Percentiles rank a stretch among this genome's conserved stretches.
Evolutionary conservation across 192 early-diverging fungal genomes (phyloP).

Genomic region (Backusella circina): DNA sequence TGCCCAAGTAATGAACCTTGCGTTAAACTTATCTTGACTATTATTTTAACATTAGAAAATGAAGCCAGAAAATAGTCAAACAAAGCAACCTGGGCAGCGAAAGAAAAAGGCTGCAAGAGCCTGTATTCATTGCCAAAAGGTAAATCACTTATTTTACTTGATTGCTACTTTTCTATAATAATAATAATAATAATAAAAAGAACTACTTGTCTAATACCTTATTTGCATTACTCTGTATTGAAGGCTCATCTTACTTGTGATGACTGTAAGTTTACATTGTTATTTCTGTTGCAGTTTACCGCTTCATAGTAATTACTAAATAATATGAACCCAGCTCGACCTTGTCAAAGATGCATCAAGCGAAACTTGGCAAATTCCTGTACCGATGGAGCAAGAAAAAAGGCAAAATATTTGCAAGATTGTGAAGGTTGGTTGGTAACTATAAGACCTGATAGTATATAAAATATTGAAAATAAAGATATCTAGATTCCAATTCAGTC

Average conservation of each 20-base stretch:
- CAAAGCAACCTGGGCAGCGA: constrained; percentile 2
- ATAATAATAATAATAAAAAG: too few relatives aligned
- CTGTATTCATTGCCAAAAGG: constrained; percentile 71
- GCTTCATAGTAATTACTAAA: not conserved
- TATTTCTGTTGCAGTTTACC: not conserved
- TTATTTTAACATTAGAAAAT: not conserved
- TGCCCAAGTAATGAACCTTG: not conserved
- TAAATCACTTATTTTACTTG: not conserved
- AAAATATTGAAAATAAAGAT: not conserved
- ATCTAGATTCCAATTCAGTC: not conserved
- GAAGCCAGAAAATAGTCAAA: constrained; percentile 6
- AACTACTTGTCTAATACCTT: not conserved
- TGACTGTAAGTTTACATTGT: constrained; percentile 47
- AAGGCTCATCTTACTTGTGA: constrained; percentile 72
- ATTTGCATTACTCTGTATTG: not conserved
- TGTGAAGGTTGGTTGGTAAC: constrained; percentile 41
- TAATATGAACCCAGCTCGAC: constrained; percentile 52
- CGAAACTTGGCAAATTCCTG: constrained; percentile 70
- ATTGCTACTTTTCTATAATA: not conserved
- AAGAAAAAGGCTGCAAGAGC: constrained; percentile 38
- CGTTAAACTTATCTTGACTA: not conserved
- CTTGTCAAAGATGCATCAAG: constrained; percentile 87
- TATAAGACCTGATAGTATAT: not conserved
- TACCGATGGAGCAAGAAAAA: constrained; percentile 86
- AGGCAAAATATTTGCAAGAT: constrained; percentile 90